Percentiles rank a stretch among this genome's conserved stretches.
phyloP scores from a whole-genome alignment of 768 basidiomycete species.

The Neoboletus subvelutipes region DNA sequence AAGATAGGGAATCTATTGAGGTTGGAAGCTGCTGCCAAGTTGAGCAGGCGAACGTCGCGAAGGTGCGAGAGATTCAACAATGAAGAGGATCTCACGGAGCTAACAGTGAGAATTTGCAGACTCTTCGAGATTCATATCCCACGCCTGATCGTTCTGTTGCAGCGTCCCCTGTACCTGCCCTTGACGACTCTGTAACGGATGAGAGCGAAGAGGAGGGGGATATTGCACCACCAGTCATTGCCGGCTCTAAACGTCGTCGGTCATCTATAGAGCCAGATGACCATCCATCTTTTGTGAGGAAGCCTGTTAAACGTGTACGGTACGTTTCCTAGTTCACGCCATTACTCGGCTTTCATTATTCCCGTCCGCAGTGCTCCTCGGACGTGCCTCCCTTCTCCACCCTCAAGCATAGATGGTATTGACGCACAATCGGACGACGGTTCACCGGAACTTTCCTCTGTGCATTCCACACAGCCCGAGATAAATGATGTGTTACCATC shows the following conservation, averaged over 20 bases:
- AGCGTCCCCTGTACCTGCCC: constrained; percentile 9
- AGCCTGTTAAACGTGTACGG: constrained; percentile 27
- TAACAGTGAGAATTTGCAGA: constrained; percentile 1
- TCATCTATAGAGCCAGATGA: not conserved
- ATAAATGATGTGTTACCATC: not conserved
- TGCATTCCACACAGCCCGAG: not conserved
- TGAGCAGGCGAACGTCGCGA: not conserved
- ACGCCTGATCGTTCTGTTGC: constrained; percentile 14
- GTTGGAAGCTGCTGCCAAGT: not conserved
- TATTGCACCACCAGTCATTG: constrained; percentile 11
- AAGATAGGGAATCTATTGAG: not conserved
- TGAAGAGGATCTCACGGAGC: not conserved
- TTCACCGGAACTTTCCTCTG: not conserved
- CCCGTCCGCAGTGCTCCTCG: not conserved
- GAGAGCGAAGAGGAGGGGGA: constrained; percentile 20
- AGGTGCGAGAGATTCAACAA: constrained; percentile 3
- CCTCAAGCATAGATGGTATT: constrained; percentile 6
- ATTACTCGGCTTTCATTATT: rapidly evolving
- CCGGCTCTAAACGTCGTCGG: constrained; percentile 23
- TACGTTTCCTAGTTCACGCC: not conserved
- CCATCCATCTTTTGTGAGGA: not conserved
- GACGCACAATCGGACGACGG: not conserved
- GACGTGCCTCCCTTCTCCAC: constrained; percentile 14
- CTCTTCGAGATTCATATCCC: constrained; percentile 8
- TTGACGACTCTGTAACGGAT: constrained; percentile 5